These are phyloP conservation scores for Allomyces arbusculus DNA, from an alignment of 192 early-diverging fungal species.

Conservation along the genomic window DNA sequence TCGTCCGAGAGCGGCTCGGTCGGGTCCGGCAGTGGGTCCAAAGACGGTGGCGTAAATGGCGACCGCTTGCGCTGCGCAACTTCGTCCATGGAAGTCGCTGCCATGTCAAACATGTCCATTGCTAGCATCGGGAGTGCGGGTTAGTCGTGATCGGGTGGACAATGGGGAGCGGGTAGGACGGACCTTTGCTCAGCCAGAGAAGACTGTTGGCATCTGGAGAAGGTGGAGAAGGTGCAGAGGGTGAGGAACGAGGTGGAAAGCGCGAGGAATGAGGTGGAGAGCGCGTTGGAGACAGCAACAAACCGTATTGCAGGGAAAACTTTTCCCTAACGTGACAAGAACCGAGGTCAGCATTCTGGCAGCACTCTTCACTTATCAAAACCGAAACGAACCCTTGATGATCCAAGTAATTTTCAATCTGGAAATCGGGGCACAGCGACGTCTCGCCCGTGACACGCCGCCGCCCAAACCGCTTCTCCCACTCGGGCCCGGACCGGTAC, in stretches of 20 bases:
- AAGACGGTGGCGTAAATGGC: neutral
- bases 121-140: constrained; percentile 10
- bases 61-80: constrained; percentile 4
- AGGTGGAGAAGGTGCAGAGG: too few species aligned
- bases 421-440: constrained; percentile 72
- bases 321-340: constrained; percentile 39
- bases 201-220: too few species aligned
- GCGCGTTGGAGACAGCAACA: constrained; percentile 48
- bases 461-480: constrained; percentile 86
- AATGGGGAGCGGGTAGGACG: too few species aligned
- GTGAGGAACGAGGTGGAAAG: too few species aligned
- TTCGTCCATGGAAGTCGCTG: constrained; percentile 21
- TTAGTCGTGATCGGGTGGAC: too few species aligned
- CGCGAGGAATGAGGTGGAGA: constrained; percentile 25
- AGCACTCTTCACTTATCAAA: neutral
- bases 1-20: neutral
- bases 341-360: too few species aligned
- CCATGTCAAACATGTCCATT: constrained; percentile 98
- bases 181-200: too few species aligned
- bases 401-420: constrained; percentile 91
- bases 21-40: neutral
- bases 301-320: constrained; percentile 78
- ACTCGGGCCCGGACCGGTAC: constrained; percentile 93
- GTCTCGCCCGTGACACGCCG: constrained; percentile 51
- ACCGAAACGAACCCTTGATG: constrained; percentile 28